Conservation (phyloP, 179 eudicot species). For the Spergularia azorica region DNA sequence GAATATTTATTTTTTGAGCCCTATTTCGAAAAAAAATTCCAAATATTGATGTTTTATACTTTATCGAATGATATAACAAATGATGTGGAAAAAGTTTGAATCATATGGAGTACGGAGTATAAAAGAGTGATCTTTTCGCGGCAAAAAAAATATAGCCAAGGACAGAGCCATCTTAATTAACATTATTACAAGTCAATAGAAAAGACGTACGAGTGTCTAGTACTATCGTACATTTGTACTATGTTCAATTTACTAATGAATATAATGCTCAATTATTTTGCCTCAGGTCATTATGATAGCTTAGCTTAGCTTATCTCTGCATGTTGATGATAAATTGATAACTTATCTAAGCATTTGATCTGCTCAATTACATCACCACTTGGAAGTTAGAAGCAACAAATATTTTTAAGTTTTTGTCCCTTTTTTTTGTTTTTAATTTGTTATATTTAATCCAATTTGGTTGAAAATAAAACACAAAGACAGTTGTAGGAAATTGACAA, state of each 20-base stretch:
- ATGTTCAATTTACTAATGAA: not conserved
- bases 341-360: slow-evolving; percentile 15
- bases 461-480: not conserved
- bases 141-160: not conserved
- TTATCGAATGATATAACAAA: too few relatives aligned
- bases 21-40: too few relatives aligned
- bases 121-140: too few relatives aligned
- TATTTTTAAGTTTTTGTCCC: not conserved
- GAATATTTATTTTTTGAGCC: too few relatives aligned
- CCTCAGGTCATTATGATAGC: slow-evolving; percentile 16
- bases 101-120: too few relatives aligned
- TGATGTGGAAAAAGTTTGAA: too few relatives aligned
- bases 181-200: not conserved
- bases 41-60: too few relatives aligned
- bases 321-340: slow-evolving; percentile 9
- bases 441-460: too few relatives aligned
- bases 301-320: slow-evolving; percentile 10
- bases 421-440: too few relatives aligned
- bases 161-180: not conserved
- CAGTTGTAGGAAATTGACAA: too few relatives aligned
- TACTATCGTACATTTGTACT: not conserved
- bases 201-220: slow-evolving; percentile 2
- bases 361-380: not conserved
- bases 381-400: not conserved
- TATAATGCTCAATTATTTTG: not conserved